These are phyloP conservation scores for Flaveria sonorensis DNA, from an alignment of 129 eudicot genomes.

Conservation along the genomic window DNA sequence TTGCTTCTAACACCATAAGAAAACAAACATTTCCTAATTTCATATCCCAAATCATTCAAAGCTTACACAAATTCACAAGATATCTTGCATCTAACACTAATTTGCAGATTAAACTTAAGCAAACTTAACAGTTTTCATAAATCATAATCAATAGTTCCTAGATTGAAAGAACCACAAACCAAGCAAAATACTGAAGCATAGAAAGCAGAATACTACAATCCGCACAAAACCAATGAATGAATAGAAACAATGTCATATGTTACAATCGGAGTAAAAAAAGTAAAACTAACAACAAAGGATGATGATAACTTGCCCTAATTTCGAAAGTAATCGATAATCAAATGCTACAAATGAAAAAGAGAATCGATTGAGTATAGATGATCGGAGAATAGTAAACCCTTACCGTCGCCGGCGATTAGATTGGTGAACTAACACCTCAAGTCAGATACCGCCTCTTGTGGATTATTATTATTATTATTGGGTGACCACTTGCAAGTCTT, in stretches of 20 bases:
- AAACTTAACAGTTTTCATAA: background rate
- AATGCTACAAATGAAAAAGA: background rate
- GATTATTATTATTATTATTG: constrained; percentile 8
- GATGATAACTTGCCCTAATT: constrained; percentile 25
- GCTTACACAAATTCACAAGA: background rate
- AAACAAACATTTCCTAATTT: background rate
- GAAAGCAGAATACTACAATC: no score
- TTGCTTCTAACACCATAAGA: no score
- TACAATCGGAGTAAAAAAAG: no score
- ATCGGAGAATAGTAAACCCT: constrained; percentile 17
- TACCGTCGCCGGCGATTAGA: constrained; percentile 30
- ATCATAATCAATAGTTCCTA: no score
- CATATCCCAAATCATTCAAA: background rate
- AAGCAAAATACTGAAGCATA: no score
- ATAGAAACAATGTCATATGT: no score
- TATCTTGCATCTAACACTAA: background rate
- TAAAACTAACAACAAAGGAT: no score
- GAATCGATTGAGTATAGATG: background rate
- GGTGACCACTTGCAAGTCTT: constrained; percentile 11
- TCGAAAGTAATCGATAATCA: background rate
- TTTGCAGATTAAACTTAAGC: constrained; percentile 3
- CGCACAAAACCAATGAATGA: no score
- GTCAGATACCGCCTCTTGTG: constrained; percentile 15
- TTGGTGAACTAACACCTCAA: background rate
- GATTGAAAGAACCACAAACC: no score